Evolutionary conservation across 2,329 filamentous ascomycete species (phyloP), one percentile per base, ranked within the genome.

Genomic region (Fusarium multiceps): DNA sequence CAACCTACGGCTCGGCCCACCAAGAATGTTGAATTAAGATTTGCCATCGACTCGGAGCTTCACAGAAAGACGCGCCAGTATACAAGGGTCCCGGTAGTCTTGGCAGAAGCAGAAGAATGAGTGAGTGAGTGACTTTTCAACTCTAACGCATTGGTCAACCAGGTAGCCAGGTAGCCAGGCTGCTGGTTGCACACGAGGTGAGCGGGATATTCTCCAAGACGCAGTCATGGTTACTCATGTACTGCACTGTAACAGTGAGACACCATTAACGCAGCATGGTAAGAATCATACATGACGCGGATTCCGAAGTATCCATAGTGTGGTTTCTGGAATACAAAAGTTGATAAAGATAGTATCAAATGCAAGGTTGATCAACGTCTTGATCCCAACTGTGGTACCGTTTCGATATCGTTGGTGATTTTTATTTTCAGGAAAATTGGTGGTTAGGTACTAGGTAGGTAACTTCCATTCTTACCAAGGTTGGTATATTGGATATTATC

Each of bases 101-200:
- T 66, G 66, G 66, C 51, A 53, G 23, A 40, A 50, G 66, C 51
- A 53, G 23, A 40, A 50, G 40, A 40, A 56, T 65, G 50, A 58
- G 40, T 65, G 68, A 64, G 50, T 65, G 68, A 68, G 50, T 61
- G 68, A 68, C 67, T 68, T 63, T 59, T 42, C 32, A 57, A 30
- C 32, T 37, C 43, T 25, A 43, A 40, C 23, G 20, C 46, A 59
- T 46, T 51, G 62, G 60, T n/a, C 21, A 40, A 61, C 11, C 43
- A 40, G 41, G 25, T 21, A 21, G 21, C 13, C 41, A 40, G 41
- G 21, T 11, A n/a, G 55, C 11, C 41, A 40, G 40, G 28, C 12
- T 50, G 37, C 30, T 47, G 49, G 46, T 46, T 71, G 43, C 47
- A 60, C 51, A 48, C 34, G 23, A 42, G 41, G 28, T 42, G n/a